A percentile compares a stretch with the other conserved stretches of the same genome.
These are phyloP conservation scores for Fusarium nodosum DNA, from an alignment of 2,329 filamentous ascomycete species.

Conservation along the genomic window DNA sequence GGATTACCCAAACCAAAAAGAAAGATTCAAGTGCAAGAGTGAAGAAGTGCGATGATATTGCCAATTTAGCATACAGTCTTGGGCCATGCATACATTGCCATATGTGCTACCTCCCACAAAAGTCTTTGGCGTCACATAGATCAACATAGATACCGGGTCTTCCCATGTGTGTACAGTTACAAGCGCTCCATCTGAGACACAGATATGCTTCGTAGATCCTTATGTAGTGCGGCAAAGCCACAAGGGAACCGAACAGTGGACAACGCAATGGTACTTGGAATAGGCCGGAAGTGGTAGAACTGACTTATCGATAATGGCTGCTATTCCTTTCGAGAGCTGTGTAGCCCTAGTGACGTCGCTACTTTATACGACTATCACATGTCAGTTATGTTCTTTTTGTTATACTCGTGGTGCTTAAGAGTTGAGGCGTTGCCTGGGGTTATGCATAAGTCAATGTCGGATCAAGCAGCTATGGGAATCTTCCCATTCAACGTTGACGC, in stretches of 20 bases:
- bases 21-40: fast-evolving
- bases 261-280: background rate
- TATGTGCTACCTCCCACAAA: background rate
- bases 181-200: too few relatives aligned
- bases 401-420: background rate
- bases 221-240: background rate
- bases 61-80: background rate
- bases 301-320: too few relatives aligned
- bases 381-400: background rate
- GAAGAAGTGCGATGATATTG: too few relatives aligned
- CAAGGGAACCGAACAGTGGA: too few relatives aligned
- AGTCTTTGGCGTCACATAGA: background rate
- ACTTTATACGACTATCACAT: background rate
- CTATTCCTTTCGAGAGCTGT: background rate
- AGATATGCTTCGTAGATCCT: background rate
- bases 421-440: background rate
- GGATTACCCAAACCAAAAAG: too few relatives aligned
- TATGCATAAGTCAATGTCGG: background rate
- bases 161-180: background rate
- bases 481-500: background rate
- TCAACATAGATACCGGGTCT: too few relatives aligned
- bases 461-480: fast-evolving
- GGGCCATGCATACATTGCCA: background rate
- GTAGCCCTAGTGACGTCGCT: background rate
- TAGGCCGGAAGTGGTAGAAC: background rate